Base-by-base conservation (phyloP, 108 stramenopile species). In the Fragilaria radians region DNA sequence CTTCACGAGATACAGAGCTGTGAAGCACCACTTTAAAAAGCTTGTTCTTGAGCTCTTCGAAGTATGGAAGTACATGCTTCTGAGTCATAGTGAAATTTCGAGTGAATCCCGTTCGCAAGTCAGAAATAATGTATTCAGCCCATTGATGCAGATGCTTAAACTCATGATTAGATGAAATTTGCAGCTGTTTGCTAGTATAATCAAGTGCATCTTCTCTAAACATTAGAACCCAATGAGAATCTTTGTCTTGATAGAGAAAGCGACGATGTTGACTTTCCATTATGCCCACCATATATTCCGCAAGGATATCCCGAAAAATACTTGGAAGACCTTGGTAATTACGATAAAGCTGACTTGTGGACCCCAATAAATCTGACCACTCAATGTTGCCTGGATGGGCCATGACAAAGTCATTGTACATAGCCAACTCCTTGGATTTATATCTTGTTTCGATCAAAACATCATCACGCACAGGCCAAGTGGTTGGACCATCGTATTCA, bases 401-500 rank as follows among this genome's bases (percentile, higher is more conserved):
- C 34, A 62, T 62, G 14, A 71, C 11, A 30, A 59, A 67, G 25
- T 71, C 64, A 27, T 67, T 59, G 57, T 58, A 54, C 46, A 59
- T 52, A 18, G 23, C 58, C 33, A 70, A 50, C 19, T 52, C 54
- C 2, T 21, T 2, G 14, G 46, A 48, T n/a, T 28, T 60, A 33
- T 65, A 63, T 22, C 66, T 42, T 24, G 56, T 63, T 32, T 64
- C 70, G 11, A 76, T 53, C n/a, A 76, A 46, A 30, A 71, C 74
- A 67, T 76, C 70, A 46, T 22, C 19, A 14, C 28, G 55, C 19
- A 33, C 3, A 32, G 55, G 55, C n/a, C n/a, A 25, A 26, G 2
- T 26, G 26, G 5, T 52, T 18, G 5, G 52, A 18, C 52, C 52
- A 18, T 22, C 18, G 26, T 52, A 52, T 52, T 52, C 52, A 27